Percentiles rank a stretch among this genome's conserved stretches.
These are phyloP conservation scores for Penicillium crustosum DNA, from an alignment of 2,329 filamentous ascomycete genomes.

Conservation along the genomic window DNA sequence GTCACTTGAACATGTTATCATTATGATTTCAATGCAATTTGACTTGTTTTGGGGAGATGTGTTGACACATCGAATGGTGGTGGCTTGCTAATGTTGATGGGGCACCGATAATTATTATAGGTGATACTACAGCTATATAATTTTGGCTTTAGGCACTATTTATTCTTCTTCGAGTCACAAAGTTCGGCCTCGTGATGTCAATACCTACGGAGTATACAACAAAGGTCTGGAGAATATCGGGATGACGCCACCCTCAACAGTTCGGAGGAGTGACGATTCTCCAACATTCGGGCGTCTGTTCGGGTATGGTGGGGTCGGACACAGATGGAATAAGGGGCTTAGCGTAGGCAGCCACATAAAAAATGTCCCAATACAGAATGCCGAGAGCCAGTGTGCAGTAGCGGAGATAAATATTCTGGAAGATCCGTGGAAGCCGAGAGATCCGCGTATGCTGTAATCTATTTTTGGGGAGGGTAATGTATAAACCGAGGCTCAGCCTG, in stretches of 20 bases:
- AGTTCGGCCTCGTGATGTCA: not conserved
- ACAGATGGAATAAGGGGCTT: not conserved
- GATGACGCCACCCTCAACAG: not conserved
- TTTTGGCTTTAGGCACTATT: not conserved
- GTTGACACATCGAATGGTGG: not conserved
- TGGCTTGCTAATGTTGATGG: not conserved
- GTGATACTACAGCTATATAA: not conserved
- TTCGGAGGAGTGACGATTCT: not conserved
- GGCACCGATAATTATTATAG: not conserved
- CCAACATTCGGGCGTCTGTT: not conserved
- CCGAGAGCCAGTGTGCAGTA: not conserved
- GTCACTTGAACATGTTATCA: not conserved
- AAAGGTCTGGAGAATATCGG: not conserved
- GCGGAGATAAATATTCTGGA: constrained; percentile 12
- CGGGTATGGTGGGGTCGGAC: not conserved
- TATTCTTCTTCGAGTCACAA: not conserved
- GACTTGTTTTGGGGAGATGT: not conserved
- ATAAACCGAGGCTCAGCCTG: not conserved
- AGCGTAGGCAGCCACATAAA: constrained; percentile 11
- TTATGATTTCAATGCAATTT: not conserved
- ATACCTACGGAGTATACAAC: too few relatives aligned
- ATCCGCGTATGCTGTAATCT: constrained; percentile 8
- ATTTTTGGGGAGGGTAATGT: constrained; percentile 5
- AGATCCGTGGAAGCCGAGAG: constrained; percentile 16
- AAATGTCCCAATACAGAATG: not conserved